Evolutionary conservation across 805 yeast genomes (phyloP), one percentile per base, ranked within the genome.

Genomic region (Candida sonorensis): DNA sequence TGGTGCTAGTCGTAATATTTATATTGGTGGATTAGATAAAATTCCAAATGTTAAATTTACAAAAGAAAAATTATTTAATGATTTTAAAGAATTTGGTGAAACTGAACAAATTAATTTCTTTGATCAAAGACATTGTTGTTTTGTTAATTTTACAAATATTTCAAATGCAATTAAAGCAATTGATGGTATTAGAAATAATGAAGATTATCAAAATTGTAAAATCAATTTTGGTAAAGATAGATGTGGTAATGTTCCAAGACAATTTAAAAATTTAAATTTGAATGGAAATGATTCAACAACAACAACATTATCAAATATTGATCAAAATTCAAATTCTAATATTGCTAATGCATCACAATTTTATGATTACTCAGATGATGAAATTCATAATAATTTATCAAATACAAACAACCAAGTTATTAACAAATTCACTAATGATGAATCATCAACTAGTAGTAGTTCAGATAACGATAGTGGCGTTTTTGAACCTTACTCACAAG

Each of bases 191-290:
- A 81, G 84, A 56, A 78, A 81, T 28, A 76, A 79, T 48, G 69
- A 69, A 5, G 82, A 75, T 44, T 83, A 81, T 58, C 68, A 71
- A 44, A 69, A 70, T 37, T 68, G 87, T 48, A 85, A 85, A 57
- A 81, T 90, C 45, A 86, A 87, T 54, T 88, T 83, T 54, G 97
- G 97, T 31, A 87, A 87, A 53, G 95, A 86, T 55, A 72, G 98
- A 51, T 90, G 97, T 59, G 97, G 97, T 19, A 86, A 88, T 52
- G 77, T 86, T 38, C 96, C 97, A 30, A 71, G 94, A 50, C 90
- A 80, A 54, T 76, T 75, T 37, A 52, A 48, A 33, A 14, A 35
- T 15, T 26, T 26, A 19, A 37, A 29, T 17, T 26, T 26, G 7
- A 11, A n/a, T 11, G 21, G 26, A 7, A 16, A 4, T 11, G 24